These are phyloP conservation scores for Eucalyptus sp. DNA, from an alignment of 345 rosid genomes.

Conservation along the genomic window DNA sequence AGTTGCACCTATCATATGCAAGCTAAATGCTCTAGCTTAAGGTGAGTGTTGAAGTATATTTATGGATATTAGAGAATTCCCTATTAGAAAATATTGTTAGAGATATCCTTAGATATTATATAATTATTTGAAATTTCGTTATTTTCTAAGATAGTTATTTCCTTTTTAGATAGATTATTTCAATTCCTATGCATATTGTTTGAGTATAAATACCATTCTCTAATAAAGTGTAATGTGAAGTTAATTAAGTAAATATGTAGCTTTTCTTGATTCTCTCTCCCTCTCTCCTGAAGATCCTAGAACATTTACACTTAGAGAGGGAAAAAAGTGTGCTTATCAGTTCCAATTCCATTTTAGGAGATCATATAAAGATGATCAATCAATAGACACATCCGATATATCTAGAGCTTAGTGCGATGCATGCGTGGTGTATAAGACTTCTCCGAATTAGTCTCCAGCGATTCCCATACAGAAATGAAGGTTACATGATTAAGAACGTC, in stretches of 20 bases:
- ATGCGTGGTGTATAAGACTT: background rate
- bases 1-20: background rate
- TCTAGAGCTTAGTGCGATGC: background rate
- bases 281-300: background rate
- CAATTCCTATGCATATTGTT: background rate
- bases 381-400: background rate
- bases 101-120: background rate
- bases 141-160: background rate
- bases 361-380: background rate
- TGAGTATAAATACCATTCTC: background rate
- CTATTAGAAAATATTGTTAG: background rate
- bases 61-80: background rate
- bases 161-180: background rate
- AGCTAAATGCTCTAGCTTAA: background rate
- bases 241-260: background rate
- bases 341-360: background rate
- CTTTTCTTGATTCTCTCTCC: background rate
- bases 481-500: background rate
- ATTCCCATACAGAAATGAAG: background rate
- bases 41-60: background rate
- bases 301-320: background rate
- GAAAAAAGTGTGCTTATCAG: background rate
- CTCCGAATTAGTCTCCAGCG: background rate
- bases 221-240: background rate
- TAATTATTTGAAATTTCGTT: background rate